Percentiles rank a stretch among this genome's conserved stretches.
phyloP scores from a whole-genome alignment of 352 stramenopile genomes.

The Phytophthora melonis region DNA sequence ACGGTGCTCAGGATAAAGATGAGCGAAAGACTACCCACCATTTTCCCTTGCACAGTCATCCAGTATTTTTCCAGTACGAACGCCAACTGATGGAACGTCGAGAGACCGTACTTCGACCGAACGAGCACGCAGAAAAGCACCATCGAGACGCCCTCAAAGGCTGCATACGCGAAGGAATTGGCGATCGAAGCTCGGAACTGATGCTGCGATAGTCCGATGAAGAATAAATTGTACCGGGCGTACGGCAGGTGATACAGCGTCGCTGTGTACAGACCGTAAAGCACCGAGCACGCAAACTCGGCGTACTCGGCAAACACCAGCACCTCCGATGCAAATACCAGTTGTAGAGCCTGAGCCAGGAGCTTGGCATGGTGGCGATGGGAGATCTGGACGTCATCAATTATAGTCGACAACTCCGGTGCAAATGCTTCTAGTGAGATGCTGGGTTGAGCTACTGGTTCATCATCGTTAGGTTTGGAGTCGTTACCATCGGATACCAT shows the following conservation, averaged over 20 bases:
- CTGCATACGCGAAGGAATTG: background rate
- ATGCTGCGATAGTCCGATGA: constrained; percentile 17
- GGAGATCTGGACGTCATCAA: constrained; percentile 24
- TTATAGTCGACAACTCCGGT: background rate
- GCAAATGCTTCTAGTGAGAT: background rate
- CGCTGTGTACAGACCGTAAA: constrained; percentile 38
- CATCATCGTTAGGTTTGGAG: background rate
- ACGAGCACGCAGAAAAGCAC: background rate
- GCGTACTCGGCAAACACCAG: constrained; percentile 42
- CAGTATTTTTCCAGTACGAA: constrained; percentile 51
- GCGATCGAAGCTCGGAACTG: background rate
- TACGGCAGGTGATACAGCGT: constrained; percentile 18
- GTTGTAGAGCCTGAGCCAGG: constrained; percentile 26
- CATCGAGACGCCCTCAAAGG: background rate
- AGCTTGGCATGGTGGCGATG: constrained; percentile 29
- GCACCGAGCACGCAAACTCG: constrained; percentile 31
- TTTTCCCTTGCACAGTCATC: constrained; percentile 33
- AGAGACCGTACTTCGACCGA: background rate
- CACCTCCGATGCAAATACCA: constrained; percentile 39
- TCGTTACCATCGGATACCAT: background rate
- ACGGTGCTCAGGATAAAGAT: constrained; percentile 36
- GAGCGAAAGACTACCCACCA: constrained; percentile 30
- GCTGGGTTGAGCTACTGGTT: background rate
- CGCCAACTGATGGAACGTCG: constrained; percentile 29
- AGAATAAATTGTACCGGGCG: constrained; percentile 22